Conservation (phyloP, 78 protist species). For the Pelomyxa schiedti region DNA sequence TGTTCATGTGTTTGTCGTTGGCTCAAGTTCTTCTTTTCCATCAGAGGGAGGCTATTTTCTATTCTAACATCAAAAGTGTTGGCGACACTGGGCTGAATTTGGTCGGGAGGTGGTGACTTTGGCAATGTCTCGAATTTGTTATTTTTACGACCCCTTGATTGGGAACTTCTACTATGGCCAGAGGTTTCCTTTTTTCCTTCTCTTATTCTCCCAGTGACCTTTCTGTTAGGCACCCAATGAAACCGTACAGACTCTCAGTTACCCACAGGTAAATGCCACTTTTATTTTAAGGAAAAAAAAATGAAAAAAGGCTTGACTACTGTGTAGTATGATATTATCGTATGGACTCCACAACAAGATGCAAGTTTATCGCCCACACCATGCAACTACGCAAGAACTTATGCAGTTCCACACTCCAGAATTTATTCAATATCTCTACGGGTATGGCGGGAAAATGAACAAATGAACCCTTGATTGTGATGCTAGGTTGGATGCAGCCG, state of each 20-base stretch:
- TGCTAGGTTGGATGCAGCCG: background rate
- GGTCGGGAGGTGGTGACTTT: too few species aligned
- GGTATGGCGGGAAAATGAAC: background rate
- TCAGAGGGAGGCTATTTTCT: too few species aligned
- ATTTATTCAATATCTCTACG: conserved; percentile 34
- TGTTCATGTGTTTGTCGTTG: too few species aligned
- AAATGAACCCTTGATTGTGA: background rate
- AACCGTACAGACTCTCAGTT: conserved; percentile 81
- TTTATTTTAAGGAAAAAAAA: conserved; percentile 76
- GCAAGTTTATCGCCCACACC: conserved; percentile 7
- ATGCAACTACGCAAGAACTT: conserved; percentile 29
- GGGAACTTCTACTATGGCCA: conserved; percentile 48
- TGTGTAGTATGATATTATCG: background rate
- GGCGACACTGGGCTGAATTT: too few species aligned
- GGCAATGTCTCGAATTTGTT: conserved; percentile 26
- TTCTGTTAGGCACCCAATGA: conserved; percentile 56
- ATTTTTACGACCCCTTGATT: conserved; percentile 46
- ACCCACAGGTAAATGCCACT: too few species aligned
- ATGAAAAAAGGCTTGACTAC: conserved; percentile 63
- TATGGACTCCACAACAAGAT: background rate
- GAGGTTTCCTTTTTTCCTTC: too few species aligned
- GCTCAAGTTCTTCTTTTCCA: too few species aligned
- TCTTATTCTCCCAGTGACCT: too few species aligned
- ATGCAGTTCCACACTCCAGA: conserved; percentile 48
- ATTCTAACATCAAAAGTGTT: too few species aligned